These are phyloP conservation scores for Saitoella complicata DNA, from an alignment of 805 yeast species.

Conservation along the genomic window DNA sequence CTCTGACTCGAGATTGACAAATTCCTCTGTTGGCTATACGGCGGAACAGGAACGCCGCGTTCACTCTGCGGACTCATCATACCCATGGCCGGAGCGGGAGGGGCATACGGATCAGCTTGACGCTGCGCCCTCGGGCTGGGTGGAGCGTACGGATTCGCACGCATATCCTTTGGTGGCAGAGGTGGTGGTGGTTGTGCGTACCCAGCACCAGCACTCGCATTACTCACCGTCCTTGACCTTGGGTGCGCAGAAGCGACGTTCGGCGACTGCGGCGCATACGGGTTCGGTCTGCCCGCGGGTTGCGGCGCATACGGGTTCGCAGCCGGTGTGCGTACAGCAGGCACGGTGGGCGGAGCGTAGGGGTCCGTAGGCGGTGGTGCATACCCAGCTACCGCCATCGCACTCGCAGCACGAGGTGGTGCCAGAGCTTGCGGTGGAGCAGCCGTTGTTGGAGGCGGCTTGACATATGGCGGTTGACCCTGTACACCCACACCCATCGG, in stretches of 20 bases:
- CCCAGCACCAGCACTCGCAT: too few species aligned
- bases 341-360: slow-evolving; percentile 1
- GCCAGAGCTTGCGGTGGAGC: too few species aligned
- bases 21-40: background rate
- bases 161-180: too few species aligned
- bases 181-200: too few species aligned
- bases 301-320: background rate
- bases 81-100: background rate
- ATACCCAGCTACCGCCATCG: too few species aligned
- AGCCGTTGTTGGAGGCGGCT: too few species aligned
- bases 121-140: background rate
- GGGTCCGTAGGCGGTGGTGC: slow-evolving; percentile 2
- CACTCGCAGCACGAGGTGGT: too few species aligned
- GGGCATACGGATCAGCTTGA: background rate
- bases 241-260: background rate
- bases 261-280: slow-evolving; percentile 1
- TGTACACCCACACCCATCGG: too few species aligned
- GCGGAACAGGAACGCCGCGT: slow-evolving; percentile 1
- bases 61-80: background rate
- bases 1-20: background rate
- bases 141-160: slow-evolving; percentile 2
- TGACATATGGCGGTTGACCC: too few species aligned
- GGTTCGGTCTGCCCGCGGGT: background rate
- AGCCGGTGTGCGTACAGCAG: background rate
- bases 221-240: too few species aligned